Conservation (phyloP, 345 rosid genomes). For the Gossypium rotundifolium region DNA sequence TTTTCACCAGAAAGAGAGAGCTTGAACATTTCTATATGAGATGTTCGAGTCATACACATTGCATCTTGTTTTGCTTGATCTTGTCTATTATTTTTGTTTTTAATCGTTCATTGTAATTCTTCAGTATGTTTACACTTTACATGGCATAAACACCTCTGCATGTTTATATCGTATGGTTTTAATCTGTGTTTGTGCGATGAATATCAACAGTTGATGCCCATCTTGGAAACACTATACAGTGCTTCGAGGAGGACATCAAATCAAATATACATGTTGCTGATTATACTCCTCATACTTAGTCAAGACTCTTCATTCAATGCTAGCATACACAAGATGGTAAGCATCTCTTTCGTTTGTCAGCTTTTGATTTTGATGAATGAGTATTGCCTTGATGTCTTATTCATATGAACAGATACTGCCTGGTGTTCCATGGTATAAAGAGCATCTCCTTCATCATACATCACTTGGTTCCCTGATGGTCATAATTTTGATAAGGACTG, state of each 20-base stretch:
- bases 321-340: conserved; percentile 88
- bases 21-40: background rate
- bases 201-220: conserved; percentile 79
- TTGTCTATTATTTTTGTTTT: background rate
- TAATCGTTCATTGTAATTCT: background rate
- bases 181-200: conserved; percentile 20
- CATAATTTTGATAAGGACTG: conserved; percentile 88
- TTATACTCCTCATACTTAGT: conserved; percentile 94
- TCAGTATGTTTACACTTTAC: background rate
- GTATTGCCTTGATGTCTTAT: conserved; percentile 16
- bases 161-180: background rate
- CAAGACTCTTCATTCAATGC: conserved; percentile 95
- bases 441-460: conserved; percentile 87
- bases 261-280: conserved; percentile 94
- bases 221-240: conserved; percentile 83
- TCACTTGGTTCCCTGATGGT: conserved; percentile 95
- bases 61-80: background rate
- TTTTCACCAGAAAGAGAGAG: background rate
- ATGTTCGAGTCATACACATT: background rate
- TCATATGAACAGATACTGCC: conserved; percentile 57
- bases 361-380: conserved; percentile 6
- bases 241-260: conserved; percentile 84
- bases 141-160: background rate
- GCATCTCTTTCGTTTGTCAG: conserved; percentile 14
- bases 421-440: conserved; percentile 94